Evolutionary conservation across 2,329 filamentous ascomycete genomes (phyloP).

Genomic region (Claviceps quebecensis): DNA sequence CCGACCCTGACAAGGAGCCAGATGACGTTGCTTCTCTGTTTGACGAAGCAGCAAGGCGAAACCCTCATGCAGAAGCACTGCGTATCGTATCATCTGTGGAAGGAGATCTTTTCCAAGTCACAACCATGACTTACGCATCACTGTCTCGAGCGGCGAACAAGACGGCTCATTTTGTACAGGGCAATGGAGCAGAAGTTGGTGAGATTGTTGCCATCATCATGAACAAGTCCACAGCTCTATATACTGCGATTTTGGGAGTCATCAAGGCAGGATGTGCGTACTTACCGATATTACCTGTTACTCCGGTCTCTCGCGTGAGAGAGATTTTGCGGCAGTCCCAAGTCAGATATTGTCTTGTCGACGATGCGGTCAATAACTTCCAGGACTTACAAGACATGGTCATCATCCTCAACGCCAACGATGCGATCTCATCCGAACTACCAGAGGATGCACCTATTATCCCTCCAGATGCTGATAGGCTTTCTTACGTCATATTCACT

Average conservation of each 20-base stretch:
- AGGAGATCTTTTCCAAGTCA: conserved; percentile 16
- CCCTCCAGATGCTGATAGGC: conserved; percentile 28
- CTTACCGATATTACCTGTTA: conserved; percentile 63
- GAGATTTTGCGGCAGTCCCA: conserved; percentile 49
- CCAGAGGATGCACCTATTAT: conserved; percentile 23
- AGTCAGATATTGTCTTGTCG: conserved; percentile 30
- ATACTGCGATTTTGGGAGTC: conserved; percentile 59
- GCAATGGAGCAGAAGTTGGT: conserved; percentile 31
- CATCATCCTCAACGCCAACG: conserved; percentile 21
- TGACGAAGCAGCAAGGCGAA: conserved; percentile 32
- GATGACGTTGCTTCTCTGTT: conserved; percentile 19
- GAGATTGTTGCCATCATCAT: conserved; percentile 59
- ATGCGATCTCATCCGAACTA: conserved; percentile 14
- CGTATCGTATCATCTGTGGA: conserved; percentile 38
- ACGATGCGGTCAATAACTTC: conserved; percentile 14
- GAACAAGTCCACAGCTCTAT: conserved; percentile 62
- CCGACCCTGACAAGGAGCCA: conserved; percentile 9
- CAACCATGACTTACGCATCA: conserved; percentile 43
- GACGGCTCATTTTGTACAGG: conserved; percentile 41
- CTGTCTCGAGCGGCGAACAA: conserved; percentile 51
- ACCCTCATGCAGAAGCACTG: conserved; percentile 46
- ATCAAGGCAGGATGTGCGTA: conserved; percentile 67
- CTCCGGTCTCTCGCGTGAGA: conserved; percentile 44
- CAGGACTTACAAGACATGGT: conserved; percentile 8
- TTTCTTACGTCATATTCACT: conserved; percentile 71